Conservation (phyloP, 2,329 filamentous ascomycete genomes). For the Paracorniculantispora psalliotae region DNA sequence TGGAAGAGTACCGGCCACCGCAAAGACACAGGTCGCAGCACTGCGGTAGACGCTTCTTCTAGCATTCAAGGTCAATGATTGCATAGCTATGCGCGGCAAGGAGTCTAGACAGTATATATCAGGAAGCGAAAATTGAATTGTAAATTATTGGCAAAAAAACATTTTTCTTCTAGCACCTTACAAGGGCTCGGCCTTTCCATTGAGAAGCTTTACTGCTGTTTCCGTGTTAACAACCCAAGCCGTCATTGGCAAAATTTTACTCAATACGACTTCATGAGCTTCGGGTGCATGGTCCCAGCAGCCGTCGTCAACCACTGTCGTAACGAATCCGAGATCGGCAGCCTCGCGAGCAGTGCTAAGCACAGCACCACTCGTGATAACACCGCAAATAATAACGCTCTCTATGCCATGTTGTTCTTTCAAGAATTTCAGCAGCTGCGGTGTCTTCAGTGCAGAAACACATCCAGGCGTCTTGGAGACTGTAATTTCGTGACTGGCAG, state of each 20-base stretch:
- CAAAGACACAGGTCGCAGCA: conserved; percentile 1
- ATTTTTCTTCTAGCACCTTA: not conserved
- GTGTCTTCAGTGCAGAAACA: not conserved
- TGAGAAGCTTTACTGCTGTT: not conserved
- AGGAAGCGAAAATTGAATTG: not conserved
- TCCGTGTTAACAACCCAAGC: not conserved
- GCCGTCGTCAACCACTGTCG: not conserved
- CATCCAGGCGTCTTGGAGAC: not conserved
- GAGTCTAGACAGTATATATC: not conserved
- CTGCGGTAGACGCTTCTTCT: not conserved
- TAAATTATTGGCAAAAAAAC: not conserved
- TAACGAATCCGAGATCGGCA: not conserved
- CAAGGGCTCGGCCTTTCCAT: not conserved
- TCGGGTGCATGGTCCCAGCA: conserved; percentile 1
- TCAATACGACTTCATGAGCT: not conserved
- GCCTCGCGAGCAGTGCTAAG: conserved; percentile 7
- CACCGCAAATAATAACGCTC: not conserved
- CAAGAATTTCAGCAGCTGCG: not conserved
- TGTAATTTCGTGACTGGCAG: not conserved
- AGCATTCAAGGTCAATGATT: not conserved
- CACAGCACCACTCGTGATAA: not conserved
- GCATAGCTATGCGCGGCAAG: not conserved
- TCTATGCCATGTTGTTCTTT: not conserved
- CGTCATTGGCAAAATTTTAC: conserved; percentile 1
- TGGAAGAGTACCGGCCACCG: conserved; percentile 23